Evolutionary conservation across 371 early-diverging fungal genomes (phyloP), one percentile per base, ranked within the genome.

Genomic region (Apophysomyces sp.): DNA sequence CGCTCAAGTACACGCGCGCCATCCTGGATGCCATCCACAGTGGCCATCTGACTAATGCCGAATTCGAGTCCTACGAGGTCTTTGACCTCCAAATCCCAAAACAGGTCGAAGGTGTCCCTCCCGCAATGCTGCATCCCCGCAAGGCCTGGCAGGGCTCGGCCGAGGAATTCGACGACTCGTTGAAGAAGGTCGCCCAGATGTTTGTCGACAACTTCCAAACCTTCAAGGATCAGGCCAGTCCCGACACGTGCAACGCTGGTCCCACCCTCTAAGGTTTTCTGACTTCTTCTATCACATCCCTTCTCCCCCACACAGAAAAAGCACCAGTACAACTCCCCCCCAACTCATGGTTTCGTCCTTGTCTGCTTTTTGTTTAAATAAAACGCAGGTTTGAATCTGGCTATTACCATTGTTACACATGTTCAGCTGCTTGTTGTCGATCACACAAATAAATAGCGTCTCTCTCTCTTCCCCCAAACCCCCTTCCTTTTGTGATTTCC

Each of bases 21-120:
- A 95, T 97, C 72, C 92, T 97, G 63, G 97, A 97, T 77, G 91
- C 97, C 49, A 96, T 98, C 76, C 96, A 97, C 86, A 87, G 77
- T 51, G 97, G 97, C 56, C 93, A 92, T 72, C 84, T 96, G 52
- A 86, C 89, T 63, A 83, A 90, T 31, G 92, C 92, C 24, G 85
- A 93, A 60, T 97, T 86, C 74, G 86, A 85, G 34, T 84, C 69
- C 68, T 92, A 92, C 69, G 92, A 91, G 0, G 83, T 92, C 70
- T 97, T 97, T 72, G 88, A 89, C 71, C 85, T 98, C 41, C 68
- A 82, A 62, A 92, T 98, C 65, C 98, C 98, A 60, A 94, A 78
- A 59, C 60, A 77, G 61, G 71, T 85, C 67, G 57, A 91, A 24
- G 86, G 86, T 52, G 96, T 97, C 16, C 98, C 98, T 21, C 70